Evolutionary conservation across 176 grass and related monocot genomes (phyloP), one percentile per base, ranked within the genome.

Genomic region (Miscanthus lutarioriparius): DNA sequence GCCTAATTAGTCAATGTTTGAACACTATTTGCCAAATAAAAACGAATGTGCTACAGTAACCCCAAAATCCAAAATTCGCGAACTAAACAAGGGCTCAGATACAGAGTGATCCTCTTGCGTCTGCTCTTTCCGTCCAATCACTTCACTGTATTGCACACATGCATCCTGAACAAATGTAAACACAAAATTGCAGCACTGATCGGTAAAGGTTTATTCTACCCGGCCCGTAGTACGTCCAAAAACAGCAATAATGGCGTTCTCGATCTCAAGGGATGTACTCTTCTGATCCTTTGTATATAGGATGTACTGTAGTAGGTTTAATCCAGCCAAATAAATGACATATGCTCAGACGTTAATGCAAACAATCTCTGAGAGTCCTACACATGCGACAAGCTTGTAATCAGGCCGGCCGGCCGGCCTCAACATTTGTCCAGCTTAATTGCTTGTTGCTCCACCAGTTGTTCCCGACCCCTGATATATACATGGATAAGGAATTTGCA

Each of bases 361-460:
- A 54, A 20, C 8, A 6, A n/a, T 1, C 22, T 23, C 66, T 11
- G 35, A 39, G 9, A 39, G 9, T 41, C 22, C 37, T 4, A 4
- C 13, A 70, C 12, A 70, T 44, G n/a, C 39, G 39, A 72, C 38
- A 72, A 71, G 39, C 69, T 41, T 41, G 38, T 71, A 41, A 25
- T 71, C 38, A 43, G 12, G 68, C 68, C 68, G 38, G 38, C 68
- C 68, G 12, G 68, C 68, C 68, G 38, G 38, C 68, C 68, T 71
- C 38, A 43, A 25, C 11, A 19, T 67, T 19, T 17, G 22, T 43
- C 38, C 9, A 14, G 38, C 19, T 70, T 38, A 38, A 43, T 43
- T 10, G 23, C 68, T 43, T 20, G 41, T 10, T 43, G 8, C 67
- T 40, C 4, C 67, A 23, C 67, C 19, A n/a, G 36, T n/a, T 70